These are phyloP conservation scores for Ascochyta pisi DNA, from an alignment of 2,329 filamentous ascomycete genomes.

Conservation along the genomic window DNA sequence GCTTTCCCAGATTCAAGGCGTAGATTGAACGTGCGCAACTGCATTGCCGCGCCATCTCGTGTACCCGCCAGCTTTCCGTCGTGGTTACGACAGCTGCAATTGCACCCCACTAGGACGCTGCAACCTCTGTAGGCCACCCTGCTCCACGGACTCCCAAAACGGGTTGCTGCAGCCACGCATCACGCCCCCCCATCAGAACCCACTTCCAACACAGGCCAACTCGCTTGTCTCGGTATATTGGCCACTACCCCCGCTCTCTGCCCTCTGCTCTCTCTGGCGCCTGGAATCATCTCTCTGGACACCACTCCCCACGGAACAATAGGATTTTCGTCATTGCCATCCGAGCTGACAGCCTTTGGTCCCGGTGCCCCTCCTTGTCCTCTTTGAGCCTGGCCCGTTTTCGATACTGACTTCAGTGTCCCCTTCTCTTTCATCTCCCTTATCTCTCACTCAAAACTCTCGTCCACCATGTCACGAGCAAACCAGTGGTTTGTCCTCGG, in stretches of 20 bases:
- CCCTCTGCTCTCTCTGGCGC: slow-evolving; percentile 26
- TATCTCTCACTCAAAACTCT: slow-evolving; percentile 23
- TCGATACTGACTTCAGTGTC: slow-evolving; percentile 48
- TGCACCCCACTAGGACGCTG: slow-evolving; percentile 23
- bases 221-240: slow-evolving; percentile 49
- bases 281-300: slow-evolving; percentile 33
- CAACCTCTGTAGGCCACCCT: slow-evolving; percentile 25
- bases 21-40: slow-evolving; percentile 22
- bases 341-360: slow-evolving; percentile 39
- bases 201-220: slow-evolving; percentile 30
- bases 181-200: slow-evolving; percentile 17
- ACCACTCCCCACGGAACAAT: slow-evolving; percentile 15
- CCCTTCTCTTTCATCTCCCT: slow-evolving; percentile 40
- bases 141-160: slow-evolving; percentile 34
- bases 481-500: slow-evolving; percentile 59
- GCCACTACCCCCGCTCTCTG: slow-evolving; percentile 42
- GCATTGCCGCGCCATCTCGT: slow-evolving; percentile 21
- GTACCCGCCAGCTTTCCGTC: slow-evolving; percentile 34
- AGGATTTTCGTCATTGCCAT: slow-evolving; percentile 34
- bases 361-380: slow-evolving; percentile 41
- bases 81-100: slow-evolving; percentile 23
- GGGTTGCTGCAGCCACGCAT: slow-evolving; percentile 43
- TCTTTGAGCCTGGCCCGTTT: slow-evolving; percentile 41
- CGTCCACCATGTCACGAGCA: slow-evolving; percentile 43
- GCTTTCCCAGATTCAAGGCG: background rate